Percentiles rank a stretch among this genome's conserved stretches.
Conservation (phyloP, 345 rosid species). For the Ceriops tagal region DNA sequence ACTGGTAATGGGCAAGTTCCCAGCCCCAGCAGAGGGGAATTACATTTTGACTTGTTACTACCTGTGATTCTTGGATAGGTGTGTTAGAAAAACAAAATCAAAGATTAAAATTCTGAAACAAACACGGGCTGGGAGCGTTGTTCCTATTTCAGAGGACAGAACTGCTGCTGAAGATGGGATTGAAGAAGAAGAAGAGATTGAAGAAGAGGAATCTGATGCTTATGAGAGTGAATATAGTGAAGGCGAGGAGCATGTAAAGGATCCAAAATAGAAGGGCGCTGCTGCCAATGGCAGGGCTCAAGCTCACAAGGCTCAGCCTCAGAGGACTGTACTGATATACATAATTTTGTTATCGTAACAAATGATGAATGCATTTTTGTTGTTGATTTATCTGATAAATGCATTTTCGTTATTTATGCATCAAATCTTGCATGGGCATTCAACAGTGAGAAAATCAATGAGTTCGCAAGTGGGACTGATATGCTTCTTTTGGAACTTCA, state of each 20-base stretch:
- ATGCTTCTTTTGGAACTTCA: too few species aligned
- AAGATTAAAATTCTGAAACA: constrained; percentile 80
- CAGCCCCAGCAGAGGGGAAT: constrained; percentile 78
- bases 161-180: constrained; percentile 38
- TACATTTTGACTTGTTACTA: constrained; percentile 83
- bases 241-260: constrained; percentile 73
- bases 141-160: constrained; percentile 44
- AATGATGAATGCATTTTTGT: not conserved
- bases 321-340: constrained; percentile 54
- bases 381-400: not conserved
- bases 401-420: too few species aligned
- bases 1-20: constrained; percentile 84
- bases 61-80: constrained; percentile 92
- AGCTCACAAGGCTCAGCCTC: constrained; percentile 67
- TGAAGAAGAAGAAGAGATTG: constrained; percentile 70
- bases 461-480: too few species aligned
- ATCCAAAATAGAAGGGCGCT: constrained; percentile 51
- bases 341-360: constrained; percentile 17
- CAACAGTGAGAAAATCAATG: too few species aligned
- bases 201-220: constrained; percentile 65
- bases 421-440: too few species aligned
- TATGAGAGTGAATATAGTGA: constrained; percentile 92
- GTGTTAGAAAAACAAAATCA: constrained; percentile 58
- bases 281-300: constrained; percentile 47
- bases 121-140: constrained; percentile 79